Percentiles rank a stretch among this genome's conserved stretches.
These are phyloP conservation scores for Mycena haematopus DNA, from an alignment of 768 basidiomycete genomes.

Conservation along the genomic window DNA sequence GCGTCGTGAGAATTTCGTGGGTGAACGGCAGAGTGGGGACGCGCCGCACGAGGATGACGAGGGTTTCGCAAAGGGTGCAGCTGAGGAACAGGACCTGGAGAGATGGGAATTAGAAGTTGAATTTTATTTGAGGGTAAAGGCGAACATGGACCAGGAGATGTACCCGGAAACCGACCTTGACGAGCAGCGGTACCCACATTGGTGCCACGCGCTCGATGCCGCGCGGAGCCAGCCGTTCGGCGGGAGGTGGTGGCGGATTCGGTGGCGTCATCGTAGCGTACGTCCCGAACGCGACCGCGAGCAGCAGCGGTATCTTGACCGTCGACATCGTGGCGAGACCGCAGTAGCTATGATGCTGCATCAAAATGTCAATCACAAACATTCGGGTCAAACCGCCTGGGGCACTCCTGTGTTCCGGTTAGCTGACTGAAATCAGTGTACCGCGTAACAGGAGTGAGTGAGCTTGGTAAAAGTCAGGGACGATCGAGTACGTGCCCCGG, in stretches of 20 bases:
- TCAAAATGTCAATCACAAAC: too few species aligned
- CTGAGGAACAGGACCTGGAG: constrained; percentile 32
- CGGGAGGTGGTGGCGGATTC: constrained; percentile 31
- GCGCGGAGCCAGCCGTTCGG: constrained; percentile 32
- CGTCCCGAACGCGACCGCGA: constrained; percentile 36
- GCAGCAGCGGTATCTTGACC: constrained; percentile 32
- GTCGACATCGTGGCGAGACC: constrained; percentile 27
- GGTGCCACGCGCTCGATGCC: constrained; percentile 31
- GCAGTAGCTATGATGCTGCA: too few species aligned
- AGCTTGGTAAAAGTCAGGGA: too few species aligned
- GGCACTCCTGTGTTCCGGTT: too few species aligned
- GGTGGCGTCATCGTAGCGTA: constrained; percentile 37
- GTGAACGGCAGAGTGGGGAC: not conserved
- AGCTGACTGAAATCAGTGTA: too few species aligned
- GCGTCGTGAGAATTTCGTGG: not conserved
- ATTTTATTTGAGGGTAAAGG: not conserved
- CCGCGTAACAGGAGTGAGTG: too few species aligned
- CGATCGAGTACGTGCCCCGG: too few species aligned
- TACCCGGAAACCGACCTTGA: constrained; percentile 33
- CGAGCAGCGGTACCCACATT: constrained; percentile 23
- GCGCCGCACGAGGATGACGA: not conserved
- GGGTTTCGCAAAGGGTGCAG: constrained; percentile 18
- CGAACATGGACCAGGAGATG: constrained; percentile 11
- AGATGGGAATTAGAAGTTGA: not conserved
- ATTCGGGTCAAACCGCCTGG: too few species aligned